Evolutionary conservation across 495 filamentous ascomycete species (phyloP).

Genomic region (Friedmanniomyces simplex): DNA sequence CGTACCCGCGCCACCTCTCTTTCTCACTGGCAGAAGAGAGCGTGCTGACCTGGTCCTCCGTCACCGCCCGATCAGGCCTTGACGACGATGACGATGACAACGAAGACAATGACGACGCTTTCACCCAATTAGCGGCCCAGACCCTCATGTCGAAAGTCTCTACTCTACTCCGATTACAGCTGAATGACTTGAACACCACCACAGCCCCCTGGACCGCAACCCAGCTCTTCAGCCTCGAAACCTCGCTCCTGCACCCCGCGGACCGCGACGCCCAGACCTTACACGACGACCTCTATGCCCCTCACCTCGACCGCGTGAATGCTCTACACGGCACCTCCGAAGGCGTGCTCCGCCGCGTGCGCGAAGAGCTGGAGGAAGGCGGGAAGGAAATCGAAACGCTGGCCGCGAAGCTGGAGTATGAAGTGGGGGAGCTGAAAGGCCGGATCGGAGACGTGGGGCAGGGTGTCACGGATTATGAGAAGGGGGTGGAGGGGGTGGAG

Average conservation of each 20-base stretch:
- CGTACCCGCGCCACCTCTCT: constrained; percentile 72
- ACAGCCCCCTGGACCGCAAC: constrained; percentile 8
- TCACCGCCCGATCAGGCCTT: constrained; percentile 31
- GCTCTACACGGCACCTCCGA: constrained; percentile 53
- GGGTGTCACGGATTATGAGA: constrained; percentile 67
- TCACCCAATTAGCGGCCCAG: constrained; percentile 35
- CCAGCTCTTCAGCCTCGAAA: constrained; percentile 48
- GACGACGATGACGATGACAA: constrained; percentile 27
- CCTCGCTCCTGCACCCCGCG: constrained; percentile 51
- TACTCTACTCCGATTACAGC: constrained; percentile 45
- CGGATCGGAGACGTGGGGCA: constrained; percentile 85
- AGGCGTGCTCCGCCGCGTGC: constrained; percentile 58
- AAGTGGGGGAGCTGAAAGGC: constrained; percentile 66
- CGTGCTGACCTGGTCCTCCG: constrained; percentile 58
- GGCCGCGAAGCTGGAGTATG: constrained; percentile 86
- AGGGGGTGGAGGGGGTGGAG: constrained; percentile 72
- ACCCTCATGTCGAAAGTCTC: constrained; percentile 46
- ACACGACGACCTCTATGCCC: constrained; percentile 57
- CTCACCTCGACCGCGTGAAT: constrained; percentile 55
- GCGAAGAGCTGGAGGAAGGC: constrained; percentile 54
- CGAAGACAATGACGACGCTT: constrained; percentile 13
- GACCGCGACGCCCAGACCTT: constrained; percentile 48
- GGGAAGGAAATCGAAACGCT: constrained; percentile 75
- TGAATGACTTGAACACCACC: constrained; percentile 51
- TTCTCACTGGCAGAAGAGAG: constrained; percentile 87